Percentiles rank a stretch among this genome's conserved stretches.
These are phyloP conservation scores for Allomyces macrogynus DNA, from an alignment of 192 early-diverging fungal species.

Conservation along the genomic window DNA sequence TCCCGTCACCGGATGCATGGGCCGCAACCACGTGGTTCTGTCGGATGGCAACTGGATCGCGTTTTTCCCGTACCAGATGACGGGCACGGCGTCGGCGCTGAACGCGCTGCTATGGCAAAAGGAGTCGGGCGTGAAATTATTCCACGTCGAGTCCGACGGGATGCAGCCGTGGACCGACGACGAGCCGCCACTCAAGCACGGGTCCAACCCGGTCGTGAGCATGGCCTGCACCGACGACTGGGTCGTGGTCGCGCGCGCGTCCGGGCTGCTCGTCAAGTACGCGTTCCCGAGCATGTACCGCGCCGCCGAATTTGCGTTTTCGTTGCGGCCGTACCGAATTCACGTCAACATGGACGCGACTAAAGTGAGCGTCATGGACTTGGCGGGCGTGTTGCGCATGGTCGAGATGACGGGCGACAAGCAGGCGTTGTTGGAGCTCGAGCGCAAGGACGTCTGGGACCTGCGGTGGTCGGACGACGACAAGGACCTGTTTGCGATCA, in stretches of 20 bases:
- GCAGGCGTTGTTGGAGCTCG: conserved; percentile 21
- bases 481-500: conserved; percentile 30
- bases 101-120: background rate
- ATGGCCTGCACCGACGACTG: conserved; percentile 17
- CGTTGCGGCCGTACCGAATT: conserved; percentile 14
- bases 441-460: conserved; percentile 40
- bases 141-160: background rate
- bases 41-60: background rate
- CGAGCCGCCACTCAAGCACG: background rate
- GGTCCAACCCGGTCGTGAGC: conserved; percentile 11
- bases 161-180: background rate
- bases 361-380: conserved; percentile 21
- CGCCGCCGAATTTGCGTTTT: conserved; percentile 20
- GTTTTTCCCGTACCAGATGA: background rate
- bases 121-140: background rate
- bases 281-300: conserved; percentile 24
- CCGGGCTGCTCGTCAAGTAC: conserved; percentile 24
- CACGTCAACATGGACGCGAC: conserved; percentile 21
- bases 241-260: conserved; percentile 24
- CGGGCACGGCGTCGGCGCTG: background rate
- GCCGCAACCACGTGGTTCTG: background rate
- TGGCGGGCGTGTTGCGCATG: conserved; percentile 24
- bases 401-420: conserved; percentile 14
- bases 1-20: background rate
- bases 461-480: conserved; percentile 32